Percentiles rank a stretch among this genome's conserved stretches.
Conservation (phyloP, 768 basidiomycete genomes). For the Tulasnella sp. region DNA sequence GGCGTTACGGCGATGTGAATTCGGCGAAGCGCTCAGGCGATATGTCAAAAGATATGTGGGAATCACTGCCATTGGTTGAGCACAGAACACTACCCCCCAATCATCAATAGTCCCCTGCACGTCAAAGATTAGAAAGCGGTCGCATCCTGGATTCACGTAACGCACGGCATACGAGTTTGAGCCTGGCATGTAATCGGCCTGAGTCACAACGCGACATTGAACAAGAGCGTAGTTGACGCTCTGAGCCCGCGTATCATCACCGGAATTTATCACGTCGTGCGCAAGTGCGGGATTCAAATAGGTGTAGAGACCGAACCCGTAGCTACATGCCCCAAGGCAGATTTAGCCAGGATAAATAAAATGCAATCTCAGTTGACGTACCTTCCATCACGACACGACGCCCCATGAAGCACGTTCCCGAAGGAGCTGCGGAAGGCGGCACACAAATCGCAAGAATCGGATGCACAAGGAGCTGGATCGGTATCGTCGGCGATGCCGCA, state of each 20-base stretch:
- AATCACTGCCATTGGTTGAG: not conserved
- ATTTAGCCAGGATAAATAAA: not conserved
- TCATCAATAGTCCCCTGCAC: not conserved
- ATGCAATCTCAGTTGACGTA: not conserved
- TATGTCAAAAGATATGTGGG: not conserved
- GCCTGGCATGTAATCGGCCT: not conserved
- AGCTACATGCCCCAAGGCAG: not conserved
- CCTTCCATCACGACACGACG: not conserved
- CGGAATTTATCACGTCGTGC: not conserved
- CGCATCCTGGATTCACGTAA: not conserved
- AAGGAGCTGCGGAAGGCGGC: not conserved
- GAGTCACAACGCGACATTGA: not conserved
- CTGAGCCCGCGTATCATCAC: too few species aligned
- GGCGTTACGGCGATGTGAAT: too few species aligned
- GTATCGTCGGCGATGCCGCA: not conserved
- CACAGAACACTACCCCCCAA: not conserved
- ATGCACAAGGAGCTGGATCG: not conserved
- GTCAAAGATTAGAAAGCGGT: not conserved
- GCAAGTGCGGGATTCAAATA: not conserved
- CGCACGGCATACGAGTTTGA: not conserved
- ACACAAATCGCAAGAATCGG: not conserved
- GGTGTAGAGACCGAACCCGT: not conserved
- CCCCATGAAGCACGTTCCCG: not conserved
- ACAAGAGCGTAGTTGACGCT: not conserved
- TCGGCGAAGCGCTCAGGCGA: too few species aligned